phyloP scores from a whole-genome alignment of 225 moss, liverwort and hornwort species.

The Bryum argenteum region DNA sequence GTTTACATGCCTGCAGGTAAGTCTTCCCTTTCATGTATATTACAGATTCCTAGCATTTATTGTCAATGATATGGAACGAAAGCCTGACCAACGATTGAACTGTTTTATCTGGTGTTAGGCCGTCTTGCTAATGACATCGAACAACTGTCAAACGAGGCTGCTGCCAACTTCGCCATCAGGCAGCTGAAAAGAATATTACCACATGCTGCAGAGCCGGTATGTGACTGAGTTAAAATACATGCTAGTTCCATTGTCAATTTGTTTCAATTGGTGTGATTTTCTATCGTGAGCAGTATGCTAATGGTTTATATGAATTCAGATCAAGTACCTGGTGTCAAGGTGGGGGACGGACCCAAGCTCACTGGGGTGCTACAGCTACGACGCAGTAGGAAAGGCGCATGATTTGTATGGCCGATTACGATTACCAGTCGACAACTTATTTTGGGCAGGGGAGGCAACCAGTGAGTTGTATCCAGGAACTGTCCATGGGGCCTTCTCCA shows the following conservation, averaged over 20 bases:
- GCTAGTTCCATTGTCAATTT: neutral
- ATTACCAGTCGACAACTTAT: slow-evolving; percentile 81
- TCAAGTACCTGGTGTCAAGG: slow-evolving; percentile 76
- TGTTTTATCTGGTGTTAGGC: slow-evolving; percentile 56
- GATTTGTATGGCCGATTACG: slow-evolving; percentile 85
- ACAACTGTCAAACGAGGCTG: slow-evolving; percentile 79
- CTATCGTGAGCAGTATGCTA: neutral
- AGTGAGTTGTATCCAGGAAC: slow-evolving; percentile 94
- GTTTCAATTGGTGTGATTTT: neutral
- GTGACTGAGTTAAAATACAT: neutral
- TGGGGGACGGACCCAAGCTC: slow-evolving; percentile 95
- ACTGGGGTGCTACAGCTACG: slow-evolving; percentile 94
- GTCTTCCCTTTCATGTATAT: neutral
- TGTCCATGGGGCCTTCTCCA: slow-evolving; percentile 91
- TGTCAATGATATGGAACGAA: neutral
- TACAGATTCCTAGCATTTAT: neutral
- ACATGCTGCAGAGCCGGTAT: slow-evolving; percentile 86
- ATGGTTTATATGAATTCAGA: slow-evolving; percentile 40
- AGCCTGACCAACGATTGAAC: slow-evolving; percentile 5
- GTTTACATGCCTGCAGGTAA: slow-evolving; percentile 97
- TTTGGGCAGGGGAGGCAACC: slow-evolving; percentile 97
- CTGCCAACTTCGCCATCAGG: slow-evolving; percentile 83
- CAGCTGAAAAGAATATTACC: slow-evolving; percentile 96
- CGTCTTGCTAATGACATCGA: slow-evolving; percentile 92
- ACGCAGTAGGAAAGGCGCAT: slow-evolving; percentile 92